Base-by-base conservation (phyloP, 495 filamentous ascomycete genomes). In the Pyrenopolyporus hunteri region DNA sequence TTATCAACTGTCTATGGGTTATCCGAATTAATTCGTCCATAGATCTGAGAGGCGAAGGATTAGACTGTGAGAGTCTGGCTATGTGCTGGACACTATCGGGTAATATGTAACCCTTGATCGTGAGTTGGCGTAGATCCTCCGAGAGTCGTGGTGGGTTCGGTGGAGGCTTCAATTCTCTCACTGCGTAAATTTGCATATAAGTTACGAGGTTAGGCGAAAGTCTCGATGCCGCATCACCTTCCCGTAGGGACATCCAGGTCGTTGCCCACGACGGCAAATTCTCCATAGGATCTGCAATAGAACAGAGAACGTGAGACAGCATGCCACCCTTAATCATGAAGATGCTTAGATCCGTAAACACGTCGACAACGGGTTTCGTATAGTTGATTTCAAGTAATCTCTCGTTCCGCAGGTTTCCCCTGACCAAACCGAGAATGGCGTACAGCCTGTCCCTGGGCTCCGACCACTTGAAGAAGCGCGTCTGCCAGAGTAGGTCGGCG, bases 361-460 rank as follows among this genome's bases (percentile, higher is more conserved):
- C 10, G 4, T 57, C 54, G 1, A 19, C 25, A 4, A 57, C 43
- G 4, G 54, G 28, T 49, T 57, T 57, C 25, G 26, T 57, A 31
- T 57, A 57, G 22, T 57, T 44, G 2, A 57, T 17, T 29, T 57
- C 44, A 5, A 57, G 54, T 2, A 57, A n/a, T 26, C 33, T 57
- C 19, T 57, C 54, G 9, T 20, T 25, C 1, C 28, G 23, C 19
- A 26, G 2, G 9, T 49, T 19, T 1, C 35, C 25, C n/a, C 14
- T 35, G 10, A 57, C 17, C 4, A 57, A 10, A 6, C 54, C 54
- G n/a, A 57, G 33, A 17, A 57, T 49, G n/a, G 43, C 54, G 7
- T 49, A 57, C 6, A 57, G 23, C 35, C 54, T 57, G n/a, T 57
- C 54, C 35, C 43, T 48, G 1, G 33, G 54, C 1, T 57, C 54